These are phyloP conservation scores for Cladosporium halotolerans DNA, from an alignment of 2,329 filamentous ascomycete species.

Conservation along the genomic window DNA sequence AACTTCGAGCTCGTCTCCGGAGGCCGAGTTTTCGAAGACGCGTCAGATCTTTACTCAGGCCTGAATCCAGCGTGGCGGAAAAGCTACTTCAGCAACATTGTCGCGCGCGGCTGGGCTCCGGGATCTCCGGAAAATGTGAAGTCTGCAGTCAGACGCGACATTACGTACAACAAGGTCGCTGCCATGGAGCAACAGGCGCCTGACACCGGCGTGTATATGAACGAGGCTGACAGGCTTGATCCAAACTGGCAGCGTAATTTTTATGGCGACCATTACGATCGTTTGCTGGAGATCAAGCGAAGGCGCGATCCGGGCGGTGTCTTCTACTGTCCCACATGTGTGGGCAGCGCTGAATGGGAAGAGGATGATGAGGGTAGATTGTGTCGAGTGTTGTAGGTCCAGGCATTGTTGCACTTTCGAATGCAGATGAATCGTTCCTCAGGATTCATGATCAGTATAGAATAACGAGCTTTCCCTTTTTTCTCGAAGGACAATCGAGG, in stretches of 20 bases:
- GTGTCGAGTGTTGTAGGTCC: background rate
- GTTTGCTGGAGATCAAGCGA: constrained; percentile 14
- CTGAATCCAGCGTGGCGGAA: constrained; percentile 49
- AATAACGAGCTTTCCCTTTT: too few relatives aligned
- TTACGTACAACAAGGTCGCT: constrained; percentile 27
- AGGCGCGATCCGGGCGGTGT: constrained; percentile 13
- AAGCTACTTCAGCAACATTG: constrained; percentile 31
- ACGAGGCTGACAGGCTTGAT: constrained; percentile 25
- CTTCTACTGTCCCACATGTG: constrained; percentile 19
- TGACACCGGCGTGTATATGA: constrained; percentile 33
- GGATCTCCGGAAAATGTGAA: constrained; percentile 15
- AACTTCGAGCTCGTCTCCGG: constrained; percentile 35
- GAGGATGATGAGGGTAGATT: constrained; percentile 11
- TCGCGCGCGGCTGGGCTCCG: constrained; percentile 23
- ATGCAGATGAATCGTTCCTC: too few relatives aligned
- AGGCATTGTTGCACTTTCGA: too few relatives aligned
- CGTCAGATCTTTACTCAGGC: constrained; percentile 39
- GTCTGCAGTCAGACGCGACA: constrained; percentile 24
- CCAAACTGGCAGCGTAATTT: constrained; percentile 15
- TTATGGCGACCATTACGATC: constrained; percentile 17
- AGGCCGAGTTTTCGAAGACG: constrained; percentile 31
- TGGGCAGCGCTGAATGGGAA: constrained; percentile 16
- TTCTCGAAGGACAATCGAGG: too few relatives aligned
- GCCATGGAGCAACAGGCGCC: constrained; percentile 31
- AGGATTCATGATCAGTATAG: too few relatives aligned